Evolutionary conservation across 163 green algal species (phyloP).

Genomic region (Volvox carteri): DNA sequence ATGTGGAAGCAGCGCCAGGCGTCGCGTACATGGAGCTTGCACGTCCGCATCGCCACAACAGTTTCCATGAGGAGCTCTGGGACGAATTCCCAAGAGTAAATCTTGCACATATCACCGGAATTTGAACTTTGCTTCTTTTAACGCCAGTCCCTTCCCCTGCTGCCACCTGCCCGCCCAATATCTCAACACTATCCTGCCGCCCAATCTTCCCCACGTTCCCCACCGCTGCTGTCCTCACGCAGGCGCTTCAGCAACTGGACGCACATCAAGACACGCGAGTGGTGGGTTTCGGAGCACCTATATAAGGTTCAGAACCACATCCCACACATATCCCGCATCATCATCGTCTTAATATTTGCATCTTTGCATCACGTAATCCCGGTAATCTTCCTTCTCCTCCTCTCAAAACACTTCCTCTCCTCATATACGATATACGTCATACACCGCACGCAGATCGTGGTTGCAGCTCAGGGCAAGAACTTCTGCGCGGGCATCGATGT

Average conservation of each 20-base stretch:
- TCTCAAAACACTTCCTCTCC: neutral
- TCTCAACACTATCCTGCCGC: neutral
- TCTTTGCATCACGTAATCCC: too few relatives aligned
- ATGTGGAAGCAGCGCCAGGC: neutral
- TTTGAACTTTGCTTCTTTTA: neutral
- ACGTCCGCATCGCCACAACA: constrained; percentile 63
- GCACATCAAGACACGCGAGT: neutral
- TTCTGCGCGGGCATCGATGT: constrained; percentile 96
- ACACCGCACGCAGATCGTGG: constrained; percentile 71
- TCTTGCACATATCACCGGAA: neutral
- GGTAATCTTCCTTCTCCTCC: neutral
- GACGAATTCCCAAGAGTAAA: constrained; percentile 63
- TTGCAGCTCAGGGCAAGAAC: constrained; percentile 80
- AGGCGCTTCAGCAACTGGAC: constrained; percentile 29
- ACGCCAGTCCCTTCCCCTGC: neutral
- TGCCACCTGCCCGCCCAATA: neutral
- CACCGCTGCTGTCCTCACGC: neutral
- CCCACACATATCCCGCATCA: too few relatives aligned
- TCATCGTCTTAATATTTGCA: too few relatives aligned
- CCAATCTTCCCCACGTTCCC: neutral
- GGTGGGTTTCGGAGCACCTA: constrained; percentile 1
- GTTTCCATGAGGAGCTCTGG: constrained; percentile 66
- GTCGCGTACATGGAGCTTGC: constrained; percentile 56
- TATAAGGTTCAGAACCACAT: neutral
- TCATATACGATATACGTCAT: neutral